Base-by-base conservation (phyloP, 179 eudicot species). In the Dionaea muscipula region DNA sequence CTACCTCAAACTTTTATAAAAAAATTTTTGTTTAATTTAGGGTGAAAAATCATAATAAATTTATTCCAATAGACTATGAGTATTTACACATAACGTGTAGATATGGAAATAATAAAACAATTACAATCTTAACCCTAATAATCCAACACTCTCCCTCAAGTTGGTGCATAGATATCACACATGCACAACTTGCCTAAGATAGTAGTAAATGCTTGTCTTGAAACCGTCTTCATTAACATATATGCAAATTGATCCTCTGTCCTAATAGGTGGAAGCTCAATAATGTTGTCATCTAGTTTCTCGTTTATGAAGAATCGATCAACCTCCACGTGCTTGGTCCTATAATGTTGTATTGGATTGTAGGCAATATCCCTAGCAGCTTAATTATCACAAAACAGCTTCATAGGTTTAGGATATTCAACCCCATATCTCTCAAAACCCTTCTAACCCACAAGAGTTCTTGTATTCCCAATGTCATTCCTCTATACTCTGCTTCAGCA, bases 61-160 rank as follows among this genome's bases (percentile, higher is more conserved):
- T n/a, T n/a, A n/a, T n/a, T n/a, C n/a, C n/a, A n/a, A n/a, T n/a
- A n/a, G n/a, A n/a, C n/a, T n/a, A n/a, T n/a, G n/a, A n/a, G n/a
- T n/a, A n/a, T n/a, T n/a, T n/a, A n/a, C n/a, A n/a, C n/a, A n/a
- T n/a, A n/a, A n/a, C n/a, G n/a, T n/a, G n/a, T n/a, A n/a, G n/a
- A n/a, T n/a, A n/a, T n/a, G n/a, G n/a, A n/a, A n/a, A n/a, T n/a
- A n/a, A n/a, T n/a, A n/a, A n/a, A n/a, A n/a, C n/a, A n/a, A n/a
- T n/a, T n/a, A n/a, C n/a, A n/a, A n/a, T n/a, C n/a, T n/a, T n/a
- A n/a, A n/a, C n/a, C n/a, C n/a, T n/a, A n/a, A n/a, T n/a, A n/a
- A n/a, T n/a, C n/a, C n/a, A n/a, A n/a, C n/a, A n/a, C n/a, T n/a
- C 21, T 21, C 12, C 38, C 55, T 51, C 55, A 51, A 26, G 36